Evolutionary conservation across 2,329 filamentous ascomycete genomes (phyloP).

Genomic region (Fulvia fulva): DNA sequence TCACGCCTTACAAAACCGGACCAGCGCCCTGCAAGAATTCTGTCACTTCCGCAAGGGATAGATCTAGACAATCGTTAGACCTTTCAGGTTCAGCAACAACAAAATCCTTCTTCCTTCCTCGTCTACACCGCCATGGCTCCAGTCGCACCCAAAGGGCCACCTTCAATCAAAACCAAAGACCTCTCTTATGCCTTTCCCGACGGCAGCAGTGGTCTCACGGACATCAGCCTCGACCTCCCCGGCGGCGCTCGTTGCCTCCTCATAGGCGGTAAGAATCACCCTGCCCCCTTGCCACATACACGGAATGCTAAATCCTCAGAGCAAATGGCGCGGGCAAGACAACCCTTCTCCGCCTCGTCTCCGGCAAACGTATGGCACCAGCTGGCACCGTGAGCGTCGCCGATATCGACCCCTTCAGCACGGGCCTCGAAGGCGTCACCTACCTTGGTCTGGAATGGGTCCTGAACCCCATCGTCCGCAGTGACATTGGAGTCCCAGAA

Average conservation of each 20-base stretch:
- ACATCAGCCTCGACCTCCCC: constrained; percentile 73
- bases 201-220: constrained; percentile 69
- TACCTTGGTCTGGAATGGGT: constrained; percentile 99
- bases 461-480: constrained; percentile 90
- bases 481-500: constrained; percentile 86
- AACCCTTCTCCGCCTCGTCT: constrained; percentile 87
- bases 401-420: constrained; percentile 86
- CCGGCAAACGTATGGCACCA: constrained; percentile 90
- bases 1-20: background rate
- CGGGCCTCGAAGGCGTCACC: constrained; percentile 86
- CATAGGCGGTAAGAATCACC: constrained; percentile 64
- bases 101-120: background rate
- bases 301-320: constrained; percentile 36
- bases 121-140: background rate
- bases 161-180: constrained; percentile 67
- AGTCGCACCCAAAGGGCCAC: constrained; percentile 31
- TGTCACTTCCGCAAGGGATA: background rate
- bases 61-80: background rate
- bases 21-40: background rate
- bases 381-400: constrained; percentile 68
- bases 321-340: constrained; percentile 97
- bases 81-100: background rate
- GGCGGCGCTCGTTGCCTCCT: constrained; percentile 81
- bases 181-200: constrained; percentile 89
- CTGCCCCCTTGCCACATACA: constrained; percentile 11